Percentiles rank a stretch among this genome's conserved stretches.
phyloP scores from a whole-genome alignment of 2,329 filamentous ascomycete species.

The Chaetomium sp. region DNA sequence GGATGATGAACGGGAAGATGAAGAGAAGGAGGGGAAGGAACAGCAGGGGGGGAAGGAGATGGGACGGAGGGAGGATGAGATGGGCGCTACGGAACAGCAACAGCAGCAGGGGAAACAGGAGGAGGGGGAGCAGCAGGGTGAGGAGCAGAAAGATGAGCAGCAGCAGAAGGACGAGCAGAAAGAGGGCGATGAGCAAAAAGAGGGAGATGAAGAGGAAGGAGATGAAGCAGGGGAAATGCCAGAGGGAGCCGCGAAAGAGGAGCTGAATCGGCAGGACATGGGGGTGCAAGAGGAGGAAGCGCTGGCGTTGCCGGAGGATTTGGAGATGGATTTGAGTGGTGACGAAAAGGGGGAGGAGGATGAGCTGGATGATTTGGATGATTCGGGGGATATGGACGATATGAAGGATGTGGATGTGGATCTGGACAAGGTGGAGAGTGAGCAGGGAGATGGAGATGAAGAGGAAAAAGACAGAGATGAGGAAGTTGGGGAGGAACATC shows the following conservation, averaged over 20 bases:
- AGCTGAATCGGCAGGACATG: slow-evolving; percentile 58
- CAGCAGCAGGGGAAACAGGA: slow-evolving; percentile 39
- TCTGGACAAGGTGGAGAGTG: slow-evolving; percentile 31
- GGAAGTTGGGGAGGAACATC: slow-evolving; percentile 31
- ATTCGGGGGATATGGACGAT: slow-evolving; percentile 44
- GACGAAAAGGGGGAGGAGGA: slow-evolving; percentile 49
- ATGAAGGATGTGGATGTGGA: slow-evolving; percentile 36
- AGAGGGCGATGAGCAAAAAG: slow-evolving; percentile 51
- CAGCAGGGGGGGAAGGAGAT: slow-evolving; percentile 50
- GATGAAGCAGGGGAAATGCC: no score
- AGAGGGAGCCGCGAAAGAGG: slow-evolving; percentile 48
- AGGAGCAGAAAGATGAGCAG: slow-evolving; percentile 38
- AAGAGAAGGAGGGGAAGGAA: slow-evolving; percentile 68
- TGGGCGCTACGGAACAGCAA: slow-evolving; percentile 50
- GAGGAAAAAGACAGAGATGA: not conserved
- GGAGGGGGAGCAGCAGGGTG: slow-evolving; percentile 40
- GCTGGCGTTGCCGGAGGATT: slow-evolving; percentile 77
- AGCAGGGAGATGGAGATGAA: slow-evolving; percentile 37
- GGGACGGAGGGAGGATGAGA: slow-evolving; percentile 53
- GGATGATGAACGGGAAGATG: slow-evolving; percentile 68
- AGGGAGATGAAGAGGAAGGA: slow-evolving; percentile 50
- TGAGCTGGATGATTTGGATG: slow-evolving; percentile 55
- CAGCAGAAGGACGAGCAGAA: slow-evolving; percentile 49
- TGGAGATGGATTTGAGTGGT: slow-evolving; percentile 59
- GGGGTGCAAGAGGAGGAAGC: slow-evolving; percentile 76